Evolutionary conservation across 225 moss, liverwort and hornwort genomes (phyloP), one percentile per base, ranked within the genome.

Genomic region (Climacium dendroides): DNA sequence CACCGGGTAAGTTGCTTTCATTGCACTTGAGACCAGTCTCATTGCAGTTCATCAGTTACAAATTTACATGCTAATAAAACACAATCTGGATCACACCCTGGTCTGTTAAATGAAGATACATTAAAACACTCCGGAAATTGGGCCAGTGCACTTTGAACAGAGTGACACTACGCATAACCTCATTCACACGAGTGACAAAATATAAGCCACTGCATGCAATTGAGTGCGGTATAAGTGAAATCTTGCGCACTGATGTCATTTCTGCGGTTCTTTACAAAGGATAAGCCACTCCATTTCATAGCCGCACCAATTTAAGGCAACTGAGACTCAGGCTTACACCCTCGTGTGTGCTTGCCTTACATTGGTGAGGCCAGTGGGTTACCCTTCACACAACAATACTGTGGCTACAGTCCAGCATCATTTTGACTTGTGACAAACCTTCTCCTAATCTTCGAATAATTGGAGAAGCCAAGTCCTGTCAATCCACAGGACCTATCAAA

Each of bases 401-500:
- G n/a, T 83, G 58, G 83, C 83, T 66, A 60, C 69, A 69, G 62
- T 72, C 91, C 85, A 80, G 85, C 66, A 87, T 87, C 91, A 87
- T 64, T 66, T 89, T 85, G 73, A 89, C 91, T 91, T 91, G 78
- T 81, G 78, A 80, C 89, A 63, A 29, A 39, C 41, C 81, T 85
- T 70, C 84, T 89, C 89, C 41, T 15, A 87, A 85, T 78, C 73
- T 64, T 79, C 16, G 35, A 41, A 58, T 28, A 30, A 32, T 66
- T 47, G 29, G 85, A 86, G 86, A 41, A 88, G 60, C 45, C n/a
- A 45, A 81, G 82, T 85, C 91, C 89, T 87, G 74, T 85, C 91
- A 89, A 91, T 89, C 89, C 87, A 87, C 89, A 19, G 85, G 82
- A 89, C 79, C 67, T 53, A 80, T 75, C 54, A 45, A 80, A 70